A percentile compares a stretch with the other conserved stretches of the same genome.
Evolutionary conservation across 768 basidiomycete genomes (phyloP).

Genomic region (Trichaptum fuscoviolaceum): DNA sequence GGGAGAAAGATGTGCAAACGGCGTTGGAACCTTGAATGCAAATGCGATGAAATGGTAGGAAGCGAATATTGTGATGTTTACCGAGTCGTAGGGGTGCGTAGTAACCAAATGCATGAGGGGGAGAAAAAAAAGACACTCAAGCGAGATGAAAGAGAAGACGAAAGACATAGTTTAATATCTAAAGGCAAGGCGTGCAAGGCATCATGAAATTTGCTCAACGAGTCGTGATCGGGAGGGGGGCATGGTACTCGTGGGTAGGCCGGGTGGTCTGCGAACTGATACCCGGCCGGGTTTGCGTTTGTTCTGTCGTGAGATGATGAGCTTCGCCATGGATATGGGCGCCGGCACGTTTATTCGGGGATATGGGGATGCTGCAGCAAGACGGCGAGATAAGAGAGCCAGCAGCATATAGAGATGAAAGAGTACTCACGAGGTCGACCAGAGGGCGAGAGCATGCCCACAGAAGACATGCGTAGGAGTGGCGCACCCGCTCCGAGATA

Average conservation of each 20-base stretch:
- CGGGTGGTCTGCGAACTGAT: neutral
- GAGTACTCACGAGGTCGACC: neutral
- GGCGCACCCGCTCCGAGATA: neutral
- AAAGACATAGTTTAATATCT: neutral
- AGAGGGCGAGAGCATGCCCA: neutral
- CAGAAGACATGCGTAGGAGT: neutral
- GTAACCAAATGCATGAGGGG: neutral
- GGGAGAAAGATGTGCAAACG: neutral
- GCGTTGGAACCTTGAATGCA: too few relatives aligned
- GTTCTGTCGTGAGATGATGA: neutral
- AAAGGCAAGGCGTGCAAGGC: neutral
- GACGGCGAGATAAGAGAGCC: neutral
- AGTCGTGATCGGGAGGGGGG: neutral
- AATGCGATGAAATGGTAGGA: neutral
- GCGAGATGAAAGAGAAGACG: neutral
- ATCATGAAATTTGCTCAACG: neutral
- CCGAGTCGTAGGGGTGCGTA: too few relatives aligned
- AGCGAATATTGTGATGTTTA: neutral
- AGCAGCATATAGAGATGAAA: neutral
- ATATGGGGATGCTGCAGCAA: neutral
- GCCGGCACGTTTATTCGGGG: neutral
- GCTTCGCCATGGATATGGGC: neutral
- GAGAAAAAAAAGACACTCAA: neutral
- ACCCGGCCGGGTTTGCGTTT: neutral
- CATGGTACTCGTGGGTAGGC: neutral